Conservation (phyloP, 306 rosid genomes). For the Hippophae gyantsensis region DNA sequence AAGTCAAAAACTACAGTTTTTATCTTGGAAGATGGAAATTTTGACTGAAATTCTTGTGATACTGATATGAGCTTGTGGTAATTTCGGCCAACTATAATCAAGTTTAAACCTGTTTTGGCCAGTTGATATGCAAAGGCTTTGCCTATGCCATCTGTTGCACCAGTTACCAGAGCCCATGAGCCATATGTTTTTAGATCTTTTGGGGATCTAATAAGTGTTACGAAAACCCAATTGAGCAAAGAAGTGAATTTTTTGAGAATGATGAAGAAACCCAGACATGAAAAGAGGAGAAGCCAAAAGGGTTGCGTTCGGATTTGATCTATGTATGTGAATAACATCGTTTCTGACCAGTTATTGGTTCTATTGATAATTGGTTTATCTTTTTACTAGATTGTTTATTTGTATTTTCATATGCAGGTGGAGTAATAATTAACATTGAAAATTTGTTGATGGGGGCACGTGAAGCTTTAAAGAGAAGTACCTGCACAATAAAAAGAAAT, state of each 20-base stretch:
- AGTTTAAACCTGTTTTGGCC: constrained; percentile 51
- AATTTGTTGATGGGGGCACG: too few species aligned
- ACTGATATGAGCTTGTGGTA: constrained; percentile 39
- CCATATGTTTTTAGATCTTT: constrained; percentile 59
- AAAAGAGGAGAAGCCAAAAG: constrained; percentile 19
- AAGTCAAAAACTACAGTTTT: constrained; percentile 41
- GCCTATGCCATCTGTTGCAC: constrained; percentile 83
- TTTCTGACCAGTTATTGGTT: background rate
- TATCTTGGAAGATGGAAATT: constrained; percentile 21
- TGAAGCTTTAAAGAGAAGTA: too few species aligned
- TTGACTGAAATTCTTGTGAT: constrained; percentile 25
- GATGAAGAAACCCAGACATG: constrained; percentile 38
- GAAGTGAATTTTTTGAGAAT: constrained; percentile 12
- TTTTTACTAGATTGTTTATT: background rate
- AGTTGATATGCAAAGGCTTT: constrained; percentile 59
- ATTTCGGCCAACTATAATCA: constrained; percentile 53
- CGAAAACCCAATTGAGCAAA: constrained; percentile 40
- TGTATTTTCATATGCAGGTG: too few species aligned
- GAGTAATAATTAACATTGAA: too few species aligned
- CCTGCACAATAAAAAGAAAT: too few species aligned
- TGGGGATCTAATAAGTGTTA: constrained; percentile 39
- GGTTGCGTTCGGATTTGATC: constrained; percentile 14
- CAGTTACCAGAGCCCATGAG: constrained; percentile 71
- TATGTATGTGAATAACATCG: constrained; percentile 4
- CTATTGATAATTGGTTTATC: background rate